phyloP scores from a whole-genome alignment of 495 filamentous ascomycete species.

The Trichoderma gamsii region DNA sequence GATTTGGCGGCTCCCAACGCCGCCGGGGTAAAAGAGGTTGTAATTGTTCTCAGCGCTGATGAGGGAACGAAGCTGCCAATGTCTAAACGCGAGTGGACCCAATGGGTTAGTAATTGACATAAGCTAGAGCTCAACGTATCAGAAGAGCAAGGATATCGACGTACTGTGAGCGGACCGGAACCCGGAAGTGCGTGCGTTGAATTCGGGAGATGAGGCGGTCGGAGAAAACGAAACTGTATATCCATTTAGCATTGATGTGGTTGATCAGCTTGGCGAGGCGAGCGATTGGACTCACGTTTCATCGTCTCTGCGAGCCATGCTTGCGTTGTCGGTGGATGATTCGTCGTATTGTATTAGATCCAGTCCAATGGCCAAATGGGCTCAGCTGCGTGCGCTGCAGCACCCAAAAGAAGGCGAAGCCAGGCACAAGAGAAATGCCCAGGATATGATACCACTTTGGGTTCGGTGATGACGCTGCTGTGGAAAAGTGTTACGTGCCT shows the following conservation, averaged over 20 bases:
- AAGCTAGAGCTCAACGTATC: constrained; percentile 11
- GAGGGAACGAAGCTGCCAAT: constrained; percentile 87
- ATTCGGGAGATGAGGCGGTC: constrained; percentile 54
- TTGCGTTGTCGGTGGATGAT: constrained; percentile 20
- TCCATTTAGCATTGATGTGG: background rate
- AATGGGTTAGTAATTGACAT: constrained; percentile 16
- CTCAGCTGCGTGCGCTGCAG: background rate
- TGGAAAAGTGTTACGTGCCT: background rate
- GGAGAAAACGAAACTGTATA: constrained; percentile 36
- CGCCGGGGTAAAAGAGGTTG: constrained; percentile 75
- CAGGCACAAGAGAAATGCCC: background rate
- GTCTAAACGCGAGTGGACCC: constrained; percentile 43
- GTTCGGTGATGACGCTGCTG: background rate
- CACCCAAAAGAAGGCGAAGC: background rate
- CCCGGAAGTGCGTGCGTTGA: constrained; percentile 69
- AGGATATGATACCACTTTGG: background rate
- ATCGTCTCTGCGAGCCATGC: constrained; percentile 48
- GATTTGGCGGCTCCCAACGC: constrained; percentile 52
- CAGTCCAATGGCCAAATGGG: background rate
- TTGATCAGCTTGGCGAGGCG: background rate
- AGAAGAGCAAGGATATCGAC: constrained; percentile 27
- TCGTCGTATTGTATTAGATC: background rate
- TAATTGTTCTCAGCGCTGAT: constrained; percentile 73
- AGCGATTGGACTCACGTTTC: constrained; percentile 34
- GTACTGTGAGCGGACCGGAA: constrained; percentile 67